Conservation (phyloP, 805 yeast species). For the Kluyveromyces aestuarii region DNA sequence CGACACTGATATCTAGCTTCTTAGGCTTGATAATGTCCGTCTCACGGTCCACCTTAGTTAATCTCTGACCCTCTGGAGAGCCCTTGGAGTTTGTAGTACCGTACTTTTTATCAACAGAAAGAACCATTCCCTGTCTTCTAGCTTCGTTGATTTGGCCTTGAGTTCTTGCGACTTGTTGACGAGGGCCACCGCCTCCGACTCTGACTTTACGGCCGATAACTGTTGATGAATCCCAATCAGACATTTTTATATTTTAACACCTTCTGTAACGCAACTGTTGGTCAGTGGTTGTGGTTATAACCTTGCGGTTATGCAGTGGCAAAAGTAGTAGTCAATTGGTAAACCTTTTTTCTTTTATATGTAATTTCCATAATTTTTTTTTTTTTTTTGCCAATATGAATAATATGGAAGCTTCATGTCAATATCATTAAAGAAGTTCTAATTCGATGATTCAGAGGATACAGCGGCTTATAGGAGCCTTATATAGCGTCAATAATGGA, state of each 20-base stretch:
- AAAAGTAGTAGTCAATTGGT: background rate
- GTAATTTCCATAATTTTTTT: background rate
- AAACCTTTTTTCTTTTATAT: no score
- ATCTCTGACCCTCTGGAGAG: constrained; percentile 88
- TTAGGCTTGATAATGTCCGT: constrained; percentile 91
- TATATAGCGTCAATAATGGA: background rate
- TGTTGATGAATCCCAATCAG: constrained; percentile 91
- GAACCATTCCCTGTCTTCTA: constrained; percentile 81
- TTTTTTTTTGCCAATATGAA: background rate
- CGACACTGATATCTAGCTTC: constrained; percentile 76
- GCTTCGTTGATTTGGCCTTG: constrained; percentile 82
- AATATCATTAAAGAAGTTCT: no score
- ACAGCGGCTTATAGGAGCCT: no score
- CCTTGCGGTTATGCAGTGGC: background rate
- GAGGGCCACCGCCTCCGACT: constrained; percentile 82
- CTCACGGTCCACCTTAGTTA: constrained; percentile 86
- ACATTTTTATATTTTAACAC: constrained; percentile 21
- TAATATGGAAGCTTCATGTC: no score
- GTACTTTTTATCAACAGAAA: constrained; percentile 90
- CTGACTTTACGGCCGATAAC: constrained; percentile 84
- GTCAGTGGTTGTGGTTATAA: background rate
- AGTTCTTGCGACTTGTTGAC: constrained; percentile 73
- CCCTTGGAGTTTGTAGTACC: constrained; percentile 52
- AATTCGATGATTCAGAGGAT: no score
- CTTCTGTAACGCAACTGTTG: background rate